These are phyloP conservation scores for Cutaneotrichosporon spelunceum DNA, from an alignment of 1,284 basidiomycete species.

Conservation along the genomic window DNA sequence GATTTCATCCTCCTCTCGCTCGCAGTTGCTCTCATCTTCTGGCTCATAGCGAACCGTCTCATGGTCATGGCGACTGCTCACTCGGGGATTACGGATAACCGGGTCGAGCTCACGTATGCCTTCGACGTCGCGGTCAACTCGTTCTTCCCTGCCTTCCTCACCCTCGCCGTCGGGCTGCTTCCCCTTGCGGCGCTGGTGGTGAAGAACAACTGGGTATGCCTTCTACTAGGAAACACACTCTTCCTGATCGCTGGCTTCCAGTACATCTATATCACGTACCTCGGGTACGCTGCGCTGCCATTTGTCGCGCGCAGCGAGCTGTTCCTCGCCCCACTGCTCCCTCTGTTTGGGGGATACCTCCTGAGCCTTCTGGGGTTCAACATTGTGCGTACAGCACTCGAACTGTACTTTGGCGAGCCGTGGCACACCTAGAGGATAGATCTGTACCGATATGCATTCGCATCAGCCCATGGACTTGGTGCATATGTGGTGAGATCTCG, in stretches of 20 bases:
- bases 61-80: slow-evolving; percentile 63
- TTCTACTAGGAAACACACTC: slow-evolving; percentile 89
- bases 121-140: slow-evolving; percentile 94
- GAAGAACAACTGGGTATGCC: slow-evolving; percentile 81
- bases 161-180: slow-evolving; percentile 78
- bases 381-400: slow-evolving; percentile 70
- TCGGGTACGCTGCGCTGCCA: slow-evolving; percentile 81
- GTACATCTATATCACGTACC: slow-evolving; percentile 84
- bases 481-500: neutral
- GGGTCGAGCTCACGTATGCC: slow-evolving; percentile 85
- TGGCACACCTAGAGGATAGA: slow-evolving; percentile 25
- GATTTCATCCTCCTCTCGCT: slow-evolving; percentile 78
- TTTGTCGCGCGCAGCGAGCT: slow-evolving; percentile 84
- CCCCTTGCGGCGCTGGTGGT: slow-evolving; percentile 77
- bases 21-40: slow-evolving; percentile 69
- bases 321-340: slow-evolving; percentile 76
- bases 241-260: slow-evolving; percentile 80
- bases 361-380: slow-evolving; percentile 86
- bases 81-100: slow-evolving; percentile 65
- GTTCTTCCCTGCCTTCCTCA: slow-evolving; percentile 87
- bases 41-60: slow-evolving; percentile 73
- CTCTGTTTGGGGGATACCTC: slow-evolving; percentile 77
- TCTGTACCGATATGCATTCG: neutral
- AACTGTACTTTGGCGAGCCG: slow-evolving; percentile 65
- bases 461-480: neutral